These are phyloP conservation scores for Bipolaris bicolor DNA, from an alignment of 2,329 filamentous ascomycete species.

Conservation along the genomic window DNA sequence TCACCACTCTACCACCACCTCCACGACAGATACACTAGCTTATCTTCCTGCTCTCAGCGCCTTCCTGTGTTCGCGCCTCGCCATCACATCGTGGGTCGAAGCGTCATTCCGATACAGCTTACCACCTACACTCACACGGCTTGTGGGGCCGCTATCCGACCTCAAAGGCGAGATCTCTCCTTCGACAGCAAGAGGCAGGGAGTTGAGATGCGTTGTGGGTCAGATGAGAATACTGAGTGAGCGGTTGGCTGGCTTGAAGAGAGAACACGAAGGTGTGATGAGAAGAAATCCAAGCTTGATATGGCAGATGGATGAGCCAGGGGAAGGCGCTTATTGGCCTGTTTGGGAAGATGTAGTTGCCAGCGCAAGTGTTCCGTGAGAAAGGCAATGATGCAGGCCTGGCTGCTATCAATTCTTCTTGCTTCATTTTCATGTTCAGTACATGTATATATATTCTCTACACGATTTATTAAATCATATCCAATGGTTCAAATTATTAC, in stretches of 20 bases:
- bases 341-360: conserved; percentile 19
- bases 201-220: conserved; percentile 31
- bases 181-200: conserved; percentile 32
- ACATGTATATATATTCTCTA: neutral
- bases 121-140: conserved; percentile 38
- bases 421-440: too few relatives aligned
- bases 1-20: conserved; percentile 1
- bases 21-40: conserved; percentile 9
- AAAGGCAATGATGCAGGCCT: neutral
- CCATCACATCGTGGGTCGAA: conserved; percentile 41
- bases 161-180: conserved; percentile 31
- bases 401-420: neutral
- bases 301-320: conserved; percentile 30
- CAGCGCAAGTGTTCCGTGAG: neutral
- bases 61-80: conserved; percentile 35
- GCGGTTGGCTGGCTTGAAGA: conserved; percentile 30
- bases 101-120: conserved; percentile 41
- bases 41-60: conserved; percentile 34
- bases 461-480: neutral
- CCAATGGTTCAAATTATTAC: neutral
- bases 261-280: conserved; percentile 26
- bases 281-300: conserved; percentile 37
- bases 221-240: conserved; percentile 34
- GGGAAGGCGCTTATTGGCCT: conserved; percentile 21
- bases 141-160: conserved; percentile 32